Percentiles rank a stretch among this genome's conserved stretches.
These are phyloP conservation scores for Dorcoceras hygrometricum DNA, from an alignment of 257 asterid species.

Conservation along the genomic window DNA sequence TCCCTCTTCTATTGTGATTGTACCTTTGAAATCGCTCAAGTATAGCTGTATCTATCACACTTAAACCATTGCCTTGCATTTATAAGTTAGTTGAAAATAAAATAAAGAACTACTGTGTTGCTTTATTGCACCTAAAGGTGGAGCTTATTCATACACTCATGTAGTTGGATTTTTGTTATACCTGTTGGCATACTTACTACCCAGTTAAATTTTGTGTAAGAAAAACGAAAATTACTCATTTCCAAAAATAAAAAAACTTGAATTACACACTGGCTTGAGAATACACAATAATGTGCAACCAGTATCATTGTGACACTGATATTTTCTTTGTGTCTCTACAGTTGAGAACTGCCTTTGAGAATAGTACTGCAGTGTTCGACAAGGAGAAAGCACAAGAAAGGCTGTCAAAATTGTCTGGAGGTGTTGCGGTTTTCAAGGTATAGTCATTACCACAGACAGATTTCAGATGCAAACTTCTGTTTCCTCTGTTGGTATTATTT, in stretches of 20 bases:
- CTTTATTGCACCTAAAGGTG: background rate
- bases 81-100: background rate
- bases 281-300: background rate
- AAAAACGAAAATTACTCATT: background rate
- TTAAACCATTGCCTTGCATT: background rate
- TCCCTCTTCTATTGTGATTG: background rate
- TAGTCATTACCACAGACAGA: conserved; percentile 11
- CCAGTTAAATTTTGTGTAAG: background rate
- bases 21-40: background rate
- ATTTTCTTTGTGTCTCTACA: conserved; percentile 33
- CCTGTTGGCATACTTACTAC: background rate
- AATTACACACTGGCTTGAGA: no score
- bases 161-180: background rate
- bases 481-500: conserved; percentile 4
- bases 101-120: background rate
- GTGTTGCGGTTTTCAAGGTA: conserved; percentile 96
- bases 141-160: background rate
- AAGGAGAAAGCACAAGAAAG: conserved; percentile 93
- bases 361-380: conserved; percentile 68
- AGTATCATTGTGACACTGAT: conserved; percentile 12
- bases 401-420: conserved; percentile 86
- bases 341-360: conserved; percentile 70
- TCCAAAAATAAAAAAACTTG: no score
- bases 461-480: conserved; percentile 19
- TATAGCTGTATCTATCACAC: conserved; percentile 7